A percentile compares a stretch with the other conserved stretches of the same genome.
Conservation (phyloP, 2,329 filamentous ascomycete species). For the Penicillium brasilianum region DNA sequence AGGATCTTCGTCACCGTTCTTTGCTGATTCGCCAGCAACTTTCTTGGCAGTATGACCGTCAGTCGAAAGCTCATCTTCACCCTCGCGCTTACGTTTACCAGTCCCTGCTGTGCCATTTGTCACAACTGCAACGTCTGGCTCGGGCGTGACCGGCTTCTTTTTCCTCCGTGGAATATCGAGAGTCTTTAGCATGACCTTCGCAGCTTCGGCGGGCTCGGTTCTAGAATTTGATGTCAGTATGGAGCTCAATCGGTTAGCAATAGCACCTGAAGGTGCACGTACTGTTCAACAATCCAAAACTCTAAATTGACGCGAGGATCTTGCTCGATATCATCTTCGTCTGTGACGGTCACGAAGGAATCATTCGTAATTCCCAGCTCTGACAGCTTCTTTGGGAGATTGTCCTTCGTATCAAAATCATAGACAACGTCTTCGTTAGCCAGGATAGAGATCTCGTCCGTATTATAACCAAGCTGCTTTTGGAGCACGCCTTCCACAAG, state of each 20-base stretch:
- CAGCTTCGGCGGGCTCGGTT: constrained; percentile 38
- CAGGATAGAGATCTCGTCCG: constrained; percentile 78
- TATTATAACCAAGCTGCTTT: constrained; percentile 74
- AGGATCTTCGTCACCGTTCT: constrained; percentile 48
- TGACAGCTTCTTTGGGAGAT: constrained; percentile 76
- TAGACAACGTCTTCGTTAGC: constrained; percentile 80
- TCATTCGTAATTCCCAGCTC: constrained; percentile 77
- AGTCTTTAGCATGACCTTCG: constrained; percentile 48
- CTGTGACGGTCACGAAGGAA: constrained; percentile 81
- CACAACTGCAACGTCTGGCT: constrained; percentile 29
- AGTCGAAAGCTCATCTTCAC: constrained; percentile 46
- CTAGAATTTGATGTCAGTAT: constrained; percentile 28
- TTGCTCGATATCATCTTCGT: constrained; percentile 71
- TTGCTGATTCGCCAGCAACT: constrained; percentile 40
- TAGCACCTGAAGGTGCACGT: constrained; percentile 9
- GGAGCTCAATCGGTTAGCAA: background rate
- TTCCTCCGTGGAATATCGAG: constrained; percentile 56
- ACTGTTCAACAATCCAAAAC: constrained; percentile 56
- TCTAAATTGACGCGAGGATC: constrained; percentile 77
- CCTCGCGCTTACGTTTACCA: constrained; percentile 53
- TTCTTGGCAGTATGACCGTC: constrained; percentile 48
- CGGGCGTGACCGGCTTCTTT: constrained; percentile 40
- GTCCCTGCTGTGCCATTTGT: constrained; percentile 31
- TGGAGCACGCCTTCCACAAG: constrained; percentile 77
- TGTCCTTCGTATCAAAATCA: constrained; percentile 86